Conservation (phyloP, 164 flowering plant species). For the Hamamelis virginiana region DNA sequence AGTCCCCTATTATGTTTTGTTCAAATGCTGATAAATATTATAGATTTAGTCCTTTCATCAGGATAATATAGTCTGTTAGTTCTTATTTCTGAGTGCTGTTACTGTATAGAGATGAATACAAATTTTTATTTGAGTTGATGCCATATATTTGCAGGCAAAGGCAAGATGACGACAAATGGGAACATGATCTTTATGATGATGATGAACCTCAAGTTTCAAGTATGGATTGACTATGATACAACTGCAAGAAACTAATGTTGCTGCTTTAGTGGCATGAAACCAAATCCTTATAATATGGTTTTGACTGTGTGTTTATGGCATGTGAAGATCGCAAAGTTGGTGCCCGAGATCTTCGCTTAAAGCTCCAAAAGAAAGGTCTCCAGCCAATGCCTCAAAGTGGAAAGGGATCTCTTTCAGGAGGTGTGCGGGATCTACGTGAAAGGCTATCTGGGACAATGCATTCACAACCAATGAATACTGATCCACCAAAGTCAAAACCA, state of each 20-base stretch:
- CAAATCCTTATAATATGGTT: constrained; percentile 14
- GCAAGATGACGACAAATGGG: constrained; percentile 85
- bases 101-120: background rate
- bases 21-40: too few species aligned
- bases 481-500: constrained; percentile 45
- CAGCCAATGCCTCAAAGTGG: constrained; percentile 46
- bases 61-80: background rate
- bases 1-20: too few species aligned
- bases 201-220: constrained; percentile 55
- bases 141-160: constrained; percentile 57
- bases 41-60: too few species aligned
- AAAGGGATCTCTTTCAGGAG: constrained; percentile 40
- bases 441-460: constrained; percentile 74
- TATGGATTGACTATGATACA: constrained; percentile 34
- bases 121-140: background rate
- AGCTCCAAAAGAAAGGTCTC: constrained; percentile 71
- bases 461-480: constrained; percentile 45
- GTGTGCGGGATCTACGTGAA: constrained; percentile 80
- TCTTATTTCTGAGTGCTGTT: background rate
- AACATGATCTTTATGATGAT: constrained; percentile 80
- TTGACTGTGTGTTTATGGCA: constrained; percentile 32
- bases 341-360: constrained; percentile 76
- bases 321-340: constrained; percentile 58
- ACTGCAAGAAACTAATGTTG: constrained; percentile 8
- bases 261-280: constrained; percentile 8